phyloP scores from a whole-genome alignment of 2,329 filamentous ascomycete genomes.

The Colletotrichum endophyticum region DNA sequence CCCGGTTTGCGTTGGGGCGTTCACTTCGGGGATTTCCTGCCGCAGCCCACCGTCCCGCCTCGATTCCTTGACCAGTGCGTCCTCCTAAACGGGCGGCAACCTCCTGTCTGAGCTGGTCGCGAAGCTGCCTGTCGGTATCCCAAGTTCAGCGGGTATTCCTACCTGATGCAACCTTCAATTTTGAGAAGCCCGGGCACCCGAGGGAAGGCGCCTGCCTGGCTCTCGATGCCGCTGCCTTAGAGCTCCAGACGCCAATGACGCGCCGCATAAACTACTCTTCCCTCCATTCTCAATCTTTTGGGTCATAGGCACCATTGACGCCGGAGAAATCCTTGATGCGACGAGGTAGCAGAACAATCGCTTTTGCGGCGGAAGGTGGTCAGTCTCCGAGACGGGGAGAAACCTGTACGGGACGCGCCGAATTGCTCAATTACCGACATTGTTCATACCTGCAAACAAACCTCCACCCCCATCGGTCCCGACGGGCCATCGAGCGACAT shows the following conservation, averaged over 20 bases:
- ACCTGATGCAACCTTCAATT: background rate
- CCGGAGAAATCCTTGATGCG: background rate
- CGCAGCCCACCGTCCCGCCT: no score
- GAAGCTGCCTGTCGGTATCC: no score
- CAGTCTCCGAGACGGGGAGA: no score
- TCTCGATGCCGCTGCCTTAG: background rate
- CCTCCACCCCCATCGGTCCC: background rate
- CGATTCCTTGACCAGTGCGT: no score
- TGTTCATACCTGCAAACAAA: no score
- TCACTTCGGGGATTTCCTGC: no score
- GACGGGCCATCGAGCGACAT: background rate
- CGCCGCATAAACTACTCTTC: background rate
- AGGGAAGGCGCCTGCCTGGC: background rate
- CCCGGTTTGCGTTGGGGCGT: no score
- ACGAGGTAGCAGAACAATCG: background rate
- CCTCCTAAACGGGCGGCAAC: no score
- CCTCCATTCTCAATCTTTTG: background rate
- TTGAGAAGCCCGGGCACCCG: background rate
- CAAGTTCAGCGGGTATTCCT: background rate
- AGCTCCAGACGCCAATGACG: background rate
- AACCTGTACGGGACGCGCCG: no score
- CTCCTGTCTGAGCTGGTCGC: no score
- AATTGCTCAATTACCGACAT: no score
- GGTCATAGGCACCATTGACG: no score
- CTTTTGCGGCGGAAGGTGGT: background rate